Evolutionary conservation across 495 filamentous ascomycete genomes (phyloP).

Genomic region (Penicillium waksmanii): DNA sequence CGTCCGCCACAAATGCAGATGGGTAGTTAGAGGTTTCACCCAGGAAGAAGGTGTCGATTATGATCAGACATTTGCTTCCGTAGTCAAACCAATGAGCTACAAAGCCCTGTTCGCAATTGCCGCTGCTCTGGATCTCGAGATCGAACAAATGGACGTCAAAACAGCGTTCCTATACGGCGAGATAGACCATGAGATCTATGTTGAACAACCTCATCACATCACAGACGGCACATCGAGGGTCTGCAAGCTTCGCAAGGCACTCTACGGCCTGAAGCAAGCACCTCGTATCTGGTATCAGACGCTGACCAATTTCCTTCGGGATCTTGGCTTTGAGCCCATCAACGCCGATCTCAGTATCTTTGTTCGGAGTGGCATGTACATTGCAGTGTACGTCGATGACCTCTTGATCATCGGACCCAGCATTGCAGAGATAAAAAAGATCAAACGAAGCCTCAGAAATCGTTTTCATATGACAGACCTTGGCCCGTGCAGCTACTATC

Average conservation of each 20-base stretch:
- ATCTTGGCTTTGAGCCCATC: constrained; percentile 30
- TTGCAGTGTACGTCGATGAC: constrained; percentile 41
- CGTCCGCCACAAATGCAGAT: constrained; percentile 32
- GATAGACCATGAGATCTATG: constrained; percentile 33
- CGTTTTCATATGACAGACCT: constrained; percentile 28
- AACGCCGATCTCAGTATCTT: constrained; percentile 30
- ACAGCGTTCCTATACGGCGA: constrained; percentile 37
- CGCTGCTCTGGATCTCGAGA: constrained; percentile 27
- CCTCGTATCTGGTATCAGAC: constrained; percentile 41
- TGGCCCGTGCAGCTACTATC: constrained; percentile 34
- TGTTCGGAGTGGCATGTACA: constrained; percentile 23
- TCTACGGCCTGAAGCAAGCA: constrained; percentile 49
- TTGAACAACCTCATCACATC: constrained; percentile 14
- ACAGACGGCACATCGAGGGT: constrained; percentile 22
- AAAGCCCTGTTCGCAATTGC: constrained; percentile 26
- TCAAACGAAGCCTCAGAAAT: constrained; percentile 30
- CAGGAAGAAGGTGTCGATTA: constrained; percentile 41
- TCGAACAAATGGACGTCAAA: constrained; percentile 40
- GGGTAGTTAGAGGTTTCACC: constrained; percentile 33
- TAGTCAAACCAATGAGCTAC: constrained; percentile 43
- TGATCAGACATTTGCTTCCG: constrained; percentile 43
- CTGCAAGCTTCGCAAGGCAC: constrained; percentile 30
- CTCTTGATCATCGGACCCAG: constrained; percentile 31
- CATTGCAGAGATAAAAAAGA: constrained; percentile 22
- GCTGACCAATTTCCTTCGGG: constrained; percentile 34